These are phyloP conservation scores for Hibiscus mutabilis DNA, from an alignment of 345 rosid genomes.

Conservation along the genomic window DNA sequence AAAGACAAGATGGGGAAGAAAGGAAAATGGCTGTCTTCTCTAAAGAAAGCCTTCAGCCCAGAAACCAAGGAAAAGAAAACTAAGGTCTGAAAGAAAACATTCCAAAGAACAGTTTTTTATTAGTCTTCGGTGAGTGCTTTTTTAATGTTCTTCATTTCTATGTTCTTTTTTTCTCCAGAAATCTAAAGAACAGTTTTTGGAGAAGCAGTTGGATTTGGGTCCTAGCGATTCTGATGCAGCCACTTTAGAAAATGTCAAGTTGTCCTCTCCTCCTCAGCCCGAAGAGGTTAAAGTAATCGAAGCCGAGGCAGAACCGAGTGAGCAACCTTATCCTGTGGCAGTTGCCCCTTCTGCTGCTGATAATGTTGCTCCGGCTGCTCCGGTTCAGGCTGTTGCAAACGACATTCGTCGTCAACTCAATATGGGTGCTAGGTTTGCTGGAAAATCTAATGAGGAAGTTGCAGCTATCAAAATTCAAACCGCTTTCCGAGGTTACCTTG, in stretches of 20 bases:
- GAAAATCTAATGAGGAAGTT: conserved; percentile 64
- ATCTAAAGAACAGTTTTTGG: conserved; percentile 44
- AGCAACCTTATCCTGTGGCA: conserved; percentile 25
- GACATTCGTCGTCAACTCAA: conserved; percentile 25
- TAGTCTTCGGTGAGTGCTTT: background rate
- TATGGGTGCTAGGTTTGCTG: conserved; percentile 34
- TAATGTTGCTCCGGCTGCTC: conserved; percentile 17
- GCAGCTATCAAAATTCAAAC: conserved; percentile 90
- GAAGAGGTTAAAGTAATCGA: conserved; percentile 50
- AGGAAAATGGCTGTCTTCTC: conserved; percentile 85
- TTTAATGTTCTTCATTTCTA: background rate
- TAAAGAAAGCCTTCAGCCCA: conserved; percentile 82
- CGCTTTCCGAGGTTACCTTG: conserved; percentile 78
- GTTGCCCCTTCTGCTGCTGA: conserved; percentile 3
- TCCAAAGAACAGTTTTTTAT: background rate
- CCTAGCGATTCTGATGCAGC: conserved; percentile 25
- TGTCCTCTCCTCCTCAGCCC: conserved; percentile 33
- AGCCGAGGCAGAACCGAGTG: conserved; percentile 34
- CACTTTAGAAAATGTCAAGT: conserved; percentile 20
- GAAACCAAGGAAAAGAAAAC: conserved; percentile 56
- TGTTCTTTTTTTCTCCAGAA: conserved; percentile 20
- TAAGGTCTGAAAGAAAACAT: conserved; percentile 22
- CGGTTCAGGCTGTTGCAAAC: conserved; percentile 30
- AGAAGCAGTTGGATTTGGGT: conserved; percentile 34
- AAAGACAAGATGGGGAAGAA: conserved; percentile 71